A percentile compares a stretch with the other conserved stretches of the same genome.
Conservation (phyloP, 371 early-diverging fungal genomes). For the Lichtheimia corymbifera region DNA sequence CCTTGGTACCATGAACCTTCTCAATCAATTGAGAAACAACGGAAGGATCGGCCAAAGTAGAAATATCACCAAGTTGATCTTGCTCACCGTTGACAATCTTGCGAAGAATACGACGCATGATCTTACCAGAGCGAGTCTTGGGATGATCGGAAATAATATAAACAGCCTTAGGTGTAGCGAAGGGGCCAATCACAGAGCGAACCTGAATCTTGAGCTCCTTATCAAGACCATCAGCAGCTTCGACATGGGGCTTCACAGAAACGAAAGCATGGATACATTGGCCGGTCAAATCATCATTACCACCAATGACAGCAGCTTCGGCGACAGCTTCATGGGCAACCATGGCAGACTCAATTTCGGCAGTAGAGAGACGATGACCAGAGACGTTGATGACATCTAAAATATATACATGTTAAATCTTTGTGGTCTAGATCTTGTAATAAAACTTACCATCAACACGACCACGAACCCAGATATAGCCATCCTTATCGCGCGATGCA, state of each 20-base stretch:
- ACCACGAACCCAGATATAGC: slow-evolving; percentile 92
- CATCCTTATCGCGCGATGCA: slow-evolving; percentile 84
- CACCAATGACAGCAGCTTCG: slow-evolving; percentile 95
- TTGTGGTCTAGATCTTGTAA: background rate
- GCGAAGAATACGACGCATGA: slow-evolving; percentile 92
- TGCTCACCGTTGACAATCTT: slow-evolving; percentile 89
- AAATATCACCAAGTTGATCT: slow-evolving; percentile 85
- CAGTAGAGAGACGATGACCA: slow-evolving; percentile 95
- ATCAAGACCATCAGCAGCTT: slow-evolving; percentile 43
- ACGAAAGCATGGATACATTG: slow-evolving; percentile 79
- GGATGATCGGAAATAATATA: slow-evolving; percentile 89
- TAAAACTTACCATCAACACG: slow-evolving; percentile 75
- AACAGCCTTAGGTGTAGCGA: slow-evolving; percentile 90
- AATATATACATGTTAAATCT: background rate
- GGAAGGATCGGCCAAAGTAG: slow-evolving; percentile 83
- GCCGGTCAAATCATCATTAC: slow-evolving; percentile 93
- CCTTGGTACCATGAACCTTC: slow-evolving; percentile 14
- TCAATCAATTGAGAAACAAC: slow-evolving; percentile 14
- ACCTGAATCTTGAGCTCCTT: slow-evolving; percentile 78
- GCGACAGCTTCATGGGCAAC: slow-evolving; percentile 77
- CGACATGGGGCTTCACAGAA: slow-evolving; percentile 60
- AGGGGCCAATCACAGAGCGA: slow-evolving; percentile 89
- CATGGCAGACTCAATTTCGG: slow-evolving; percentile 94
- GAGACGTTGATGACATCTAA: slow-evolving; percentile 94
- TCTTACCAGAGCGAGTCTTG: slow-evolving; percentile 98